phyloP scores from a whole-genome alignment of 176 grass and related monocot species.

The Alloteropsis semialata region DNA sequence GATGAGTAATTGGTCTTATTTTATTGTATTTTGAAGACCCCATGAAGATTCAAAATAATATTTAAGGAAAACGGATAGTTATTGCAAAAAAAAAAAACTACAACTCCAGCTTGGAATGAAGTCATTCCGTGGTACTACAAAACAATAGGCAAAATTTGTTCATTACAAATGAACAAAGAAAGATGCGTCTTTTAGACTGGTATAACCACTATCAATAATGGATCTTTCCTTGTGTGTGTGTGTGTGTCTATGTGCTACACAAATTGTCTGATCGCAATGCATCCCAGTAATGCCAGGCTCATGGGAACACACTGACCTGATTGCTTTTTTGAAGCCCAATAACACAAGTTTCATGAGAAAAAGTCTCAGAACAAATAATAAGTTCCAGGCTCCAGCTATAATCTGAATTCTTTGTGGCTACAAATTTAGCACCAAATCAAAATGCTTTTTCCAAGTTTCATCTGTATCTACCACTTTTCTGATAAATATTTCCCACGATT shows the following conservation, averaged over 20 bases:
- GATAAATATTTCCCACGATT: conserved; percentile 57
- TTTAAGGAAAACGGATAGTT: background rate
- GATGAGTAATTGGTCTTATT: background rate
- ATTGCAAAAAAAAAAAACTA: background rate
- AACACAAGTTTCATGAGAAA: background rate
- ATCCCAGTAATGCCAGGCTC: background rate
- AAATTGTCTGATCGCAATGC: background rate
- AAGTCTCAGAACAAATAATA: background rate
- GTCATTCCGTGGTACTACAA: too few species aligned
- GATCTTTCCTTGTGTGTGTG: background rate
- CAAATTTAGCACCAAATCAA: conserved; percentile 27
- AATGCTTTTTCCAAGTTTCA: conserved; percentile 28
- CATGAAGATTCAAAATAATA: background rate
- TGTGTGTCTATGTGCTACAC: background rate
- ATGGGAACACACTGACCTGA: background rate
- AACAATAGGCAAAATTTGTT: background rate
- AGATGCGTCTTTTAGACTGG: background rate
- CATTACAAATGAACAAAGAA: background rate
- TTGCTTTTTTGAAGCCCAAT: background rate
- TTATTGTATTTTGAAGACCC: background rate
- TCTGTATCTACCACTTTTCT: conserved; percentile 33
- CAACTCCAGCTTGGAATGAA: background rate
- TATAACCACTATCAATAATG: background rate
- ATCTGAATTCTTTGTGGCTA: conserved; percentile 18
- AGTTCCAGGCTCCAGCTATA: background rate